Conservation (phyloP, 192 early-diverging fungal genomes). For the Umbelopsis isabellina region DNA sequence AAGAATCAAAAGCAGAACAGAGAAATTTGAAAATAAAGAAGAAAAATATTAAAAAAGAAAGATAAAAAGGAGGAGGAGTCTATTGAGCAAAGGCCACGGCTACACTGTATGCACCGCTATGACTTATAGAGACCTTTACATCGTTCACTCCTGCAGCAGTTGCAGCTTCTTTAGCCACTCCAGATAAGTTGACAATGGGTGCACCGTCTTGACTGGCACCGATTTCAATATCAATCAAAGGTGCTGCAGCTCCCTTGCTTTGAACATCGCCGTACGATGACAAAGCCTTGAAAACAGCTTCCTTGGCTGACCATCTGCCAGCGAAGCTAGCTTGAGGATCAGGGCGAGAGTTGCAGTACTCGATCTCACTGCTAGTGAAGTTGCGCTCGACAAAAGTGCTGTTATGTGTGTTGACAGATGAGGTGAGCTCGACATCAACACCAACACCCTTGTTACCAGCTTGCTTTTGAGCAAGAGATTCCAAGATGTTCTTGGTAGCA, state of each 20-base stretch:
- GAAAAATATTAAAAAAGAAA: conserved; percentile 18
- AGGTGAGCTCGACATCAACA: conserved; percentile 88
- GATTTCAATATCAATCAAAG: conserved; percentile 91
- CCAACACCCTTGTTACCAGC: conserved; percentile 64
- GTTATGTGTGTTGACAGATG: conserved; percentile 82
- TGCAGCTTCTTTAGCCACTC: conserved; percentile 76
- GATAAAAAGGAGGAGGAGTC: conserved; percentile 32
- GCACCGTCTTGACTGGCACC: conserved; percentile 68
- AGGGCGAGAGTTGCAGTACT: conserved; percentile 73
- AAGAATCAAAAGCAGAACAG: conserved; percentile 6
- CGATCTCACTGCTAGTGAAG: conserved; percentile 80
- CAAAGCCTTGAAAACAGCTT: conserved; percentile 94
- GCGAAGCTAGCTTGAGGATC: conserved; percentile 85
- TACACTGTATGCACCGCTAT: conserved; percentile 88
- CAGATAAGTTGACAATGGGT: conserved; percentile 80
- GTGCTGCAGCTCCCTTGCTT: conserved; percentile 81
- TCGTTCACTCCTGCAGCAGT: conserved; percentile 69
- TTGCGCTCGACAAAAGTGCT: conserved; percentile 88
- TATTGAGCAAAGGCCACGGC: conserved; percentile 79
- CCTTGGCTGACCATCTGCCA: conserved; percentile 96
- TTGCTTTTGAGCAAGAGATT: conserved; percentile 50
- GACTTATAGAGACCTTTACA: conserved; percentile 91
- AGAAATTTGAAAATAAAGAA: conserved; percentile 26
- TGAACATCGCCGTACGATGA: conserved; percentile 70
- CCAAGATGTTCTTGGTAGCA: conserved; percentile 57